Evolutionary conservation across 345 rosid genomes (phyloP).

Genomic region (Schrenkiella parvula): DNA sequence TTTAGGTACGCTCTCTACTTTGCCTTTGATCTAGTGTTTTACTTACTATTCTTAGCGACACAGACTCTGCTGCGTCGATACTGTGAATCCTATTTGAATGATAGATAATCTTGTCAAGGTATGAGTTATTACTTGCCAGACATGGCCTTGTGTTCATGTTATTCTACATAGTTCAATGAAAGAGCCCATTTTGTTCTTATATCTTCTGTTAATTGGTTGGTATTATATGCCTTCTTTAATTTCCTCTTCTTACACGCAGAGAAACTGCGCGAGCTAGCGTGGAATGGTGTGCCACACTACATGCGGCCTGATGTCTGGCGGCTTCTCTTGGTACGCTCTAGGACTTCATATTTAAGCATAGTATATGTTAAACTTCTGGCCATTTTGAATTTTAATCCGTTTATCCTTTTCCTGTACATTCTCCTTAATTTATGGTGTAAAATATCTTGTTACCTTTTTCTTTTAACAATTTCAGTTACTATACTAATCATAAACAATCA

Average conservation of each 20-base stretch:
- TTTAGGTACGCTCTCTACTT: slow-evolving; percentile 51
- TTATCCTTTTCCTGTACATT: neutral
- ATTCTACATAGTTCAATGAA: neutral
- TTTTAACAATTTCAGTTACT: neutral
- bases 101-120: neutral
- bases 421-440: neutral
- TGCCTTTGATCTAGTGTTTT: neutral
- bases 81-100: neutral
- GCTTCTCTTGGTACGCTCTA: slow-evolving; percentile 83
- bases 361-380: neutral
- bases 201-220: neutral
- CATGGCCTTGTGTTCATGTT: neutral
- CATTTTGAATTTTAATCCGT: neutral
- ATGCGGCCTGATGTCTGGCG: slow-evolving; percentile 93
- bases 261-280: slow-evolving; percentile 80
- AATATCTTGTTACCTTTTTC: neutral
- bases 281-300: slow-evolving; percentile 96
- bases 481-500: too few relatives aligned
- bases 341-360: neutral
- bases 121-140: neutral
- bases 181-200: neutral
- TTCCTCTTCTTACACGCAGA: slow-evolving; percentile 42
- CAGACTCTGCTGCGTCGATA: neutral
- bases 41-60: neutral
- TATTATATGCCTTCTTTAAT: neutral